These are phyloP conservation scores for Ceratobasidium sp. DNA, from an alignment of 1,284 basidiomycete species.

Conservation along the genomic window DNA sequence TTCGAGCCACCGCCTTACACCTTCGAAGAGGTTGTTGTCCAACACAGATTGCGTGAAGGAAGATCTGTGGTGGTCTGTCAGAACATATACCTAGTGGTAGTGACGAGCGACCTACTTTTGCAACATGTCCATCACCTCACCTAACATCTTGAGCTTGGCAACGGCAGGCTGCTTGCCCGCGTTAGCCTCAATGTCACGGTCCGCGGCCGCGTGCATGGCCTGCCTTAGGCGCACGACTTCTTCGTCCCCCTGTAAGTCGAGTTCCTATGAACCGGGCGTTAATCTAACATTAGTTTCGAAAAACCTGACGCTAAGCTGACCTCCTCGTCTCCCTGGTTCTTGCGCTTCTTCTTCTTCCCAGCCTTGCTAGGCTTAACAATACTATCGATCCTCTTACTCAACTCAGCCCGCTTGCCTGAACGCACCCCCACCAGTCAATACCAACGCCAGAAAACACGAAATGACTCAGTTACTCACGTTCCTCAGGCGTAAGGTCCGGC, in stretches of 20 bases:
- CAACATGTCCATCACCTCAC: slow-evolving; percentile 90
- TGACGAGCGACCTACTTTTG: slow-evolving; percentile 77
- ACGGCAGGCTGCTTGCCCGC: slow-evolving; percentile 85
- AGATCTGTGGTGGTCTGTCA: slow-evolving; percentile 60
- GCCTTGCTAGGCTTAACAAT: slow-evolving; percentile 84
- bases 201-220: slow-evolving; percentile 87
- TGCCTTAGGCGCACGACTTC: slow-evolving; percentile 87
- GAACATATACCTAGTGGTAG: slow-evolving; percentile 19
- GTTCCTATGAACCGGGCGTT: slow-evolving; percentile 53
- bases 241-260: slow-evolving; percentile 92
- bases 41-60: slow-evolving; percentile 92
- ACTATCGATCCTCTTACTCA: slow-evolving; percentile 81
- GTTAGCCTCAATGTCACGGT: slow-evolving; percentile 86
- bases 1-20: slow-evolving; percentile 92
- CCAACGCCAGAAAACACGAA: slow-evolving; percentile 41
- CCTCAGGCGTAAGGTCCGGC: slow-evolving; percentile 70
- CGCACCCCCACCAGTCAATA: slow-evolving; percentile 46
- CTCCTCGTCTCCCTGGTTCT: slow-evolving; percentile 74
- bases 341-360: slow-evolving; percentile 71
- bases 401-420: slow-evolving; percentile 68
- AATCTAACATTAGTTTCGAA: slow-evolving; percentile 52
- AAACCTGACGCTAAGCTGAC: slow-evolving; percentile 51
- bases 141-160: slow-evolving; percentile 85
- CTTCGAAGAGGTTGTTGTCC: slow-evolving; percentile 94
- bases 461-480: slow-evolving; percentile 62